A percentile compares a stretch with the other conserved stretches of the same genome.
Conservation (phyloP, 345 rosid species). For the Lagerstroemia speciosa region DNA sequence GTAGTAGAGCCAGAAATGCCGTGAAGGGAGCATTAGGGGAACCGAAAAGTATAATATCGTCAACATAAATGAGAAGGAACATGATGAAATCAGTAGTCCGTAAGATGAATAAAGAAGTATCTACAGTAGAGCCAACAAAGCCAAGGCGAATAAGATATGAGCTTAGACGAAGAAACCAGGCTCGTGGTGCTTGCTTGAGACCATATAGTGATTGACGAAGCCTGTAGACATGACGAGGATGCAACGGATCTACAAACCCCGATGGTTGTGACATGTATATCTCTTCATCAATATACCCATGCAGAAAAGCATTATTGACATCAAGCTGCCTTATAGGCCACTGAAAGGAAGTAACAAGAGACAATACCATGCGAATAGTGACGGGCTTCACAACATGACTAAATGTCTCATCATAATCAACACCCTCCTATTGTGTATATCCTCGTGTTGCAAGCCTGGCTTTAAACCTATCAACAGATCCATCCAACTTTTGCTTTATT, state of each 20-base stretch:
- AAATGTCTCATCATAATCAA: not conserved
- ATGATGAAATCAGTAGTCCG: not conserved
- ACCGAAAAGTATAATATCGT: not conserved
- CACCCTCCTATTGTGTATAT: not conserved
- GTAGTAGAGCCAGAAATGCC: too few relatives aligned
- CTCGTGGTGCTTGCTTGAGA: not conserved
- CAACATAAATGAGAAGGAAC: not conserved
- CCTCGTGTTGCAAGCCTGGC: accelerated
- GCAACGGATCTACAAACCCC: not conserved
- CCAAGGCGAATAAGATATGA: not conserved
- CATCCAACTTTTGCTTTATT: not conserved
- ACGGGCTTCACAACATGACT: not conserved
- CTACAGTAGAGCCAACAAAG: not conserved
- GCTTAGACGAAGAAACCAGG: not conserved
- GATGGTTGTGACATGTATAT: too few relatives aligned
- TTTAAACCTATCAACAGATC: not conserved
- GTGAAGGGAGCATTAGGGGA: too few relatives aligned
- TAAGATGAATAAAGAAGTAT: not conserved
- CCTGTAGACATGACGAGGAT: not conserved
- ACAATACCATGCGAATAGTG: not conserved
- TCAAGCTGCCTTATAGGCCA: not conserved
- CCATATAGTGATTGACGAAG: not conserved
- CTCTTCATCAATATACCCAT: not conserved
- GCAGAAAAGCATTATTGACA: not conserved
- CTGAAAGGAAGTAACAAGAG: not conserved